phyloP scores from a whole-genome alignment of 129 eudicot genomes.

The Solidago caesia region DNA sequence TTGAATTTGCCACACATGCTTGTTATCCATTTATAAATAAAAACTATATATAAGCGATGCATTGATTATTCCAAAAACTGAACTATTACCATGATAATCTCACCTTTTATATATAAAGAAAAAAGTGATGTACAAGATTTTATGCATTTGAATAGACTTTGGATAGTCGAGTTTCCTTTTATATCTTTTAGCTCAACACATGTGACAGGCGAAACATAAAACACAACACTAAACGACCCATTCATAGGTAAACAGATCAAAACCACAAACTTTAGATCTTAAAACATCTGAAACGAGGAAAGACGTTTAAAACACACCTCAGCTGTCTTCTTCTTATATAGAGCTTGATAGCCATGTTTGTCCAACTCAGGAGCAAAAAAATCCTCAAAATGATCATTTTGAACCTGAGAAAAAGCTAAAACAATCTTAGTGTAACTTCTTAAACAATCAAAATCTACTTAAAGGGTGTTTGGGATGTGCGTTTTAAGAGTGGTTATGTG shows the following conservation, averaged over 20 bases:
- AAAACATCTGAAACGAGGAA: neutral
- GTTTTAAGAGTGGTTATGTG: neutral
- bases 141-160: no score
- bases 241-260: neutral
- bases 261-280: neutral
- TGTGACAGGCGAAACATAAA: neutral
- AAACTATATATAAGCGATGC: neutral
- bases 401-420: conserved; percentile 57
- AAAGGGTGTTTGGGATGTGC: neutral
- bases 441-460: conserved; percentile 9
- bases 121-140: no score
- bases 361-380: conserved; percentile 94
- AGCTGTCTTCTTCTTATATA: conserved; percentile 75
- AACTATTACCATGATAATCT: neutral
- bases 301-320: conserved; percentile 48
- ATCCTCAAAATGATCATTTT: conserved; percentile 86
- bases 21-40: neutral
- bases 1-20: neutral
- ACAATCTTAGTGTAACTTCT: conserved; percentile 7
- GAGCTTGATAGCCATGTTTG: conserved; percentile 92
- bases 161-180: no score
- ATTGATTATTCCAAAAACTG: neutral
- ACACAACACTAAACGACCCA: neutral
- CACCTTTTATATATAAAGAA: no score
- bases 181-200: no score